A percentile compares a stretch with the other conserved stretches of the same genome.
Conservation (phyloP, 2,329 filamentous ascomycete genomes). For the Penicillium sp. region DNA sequence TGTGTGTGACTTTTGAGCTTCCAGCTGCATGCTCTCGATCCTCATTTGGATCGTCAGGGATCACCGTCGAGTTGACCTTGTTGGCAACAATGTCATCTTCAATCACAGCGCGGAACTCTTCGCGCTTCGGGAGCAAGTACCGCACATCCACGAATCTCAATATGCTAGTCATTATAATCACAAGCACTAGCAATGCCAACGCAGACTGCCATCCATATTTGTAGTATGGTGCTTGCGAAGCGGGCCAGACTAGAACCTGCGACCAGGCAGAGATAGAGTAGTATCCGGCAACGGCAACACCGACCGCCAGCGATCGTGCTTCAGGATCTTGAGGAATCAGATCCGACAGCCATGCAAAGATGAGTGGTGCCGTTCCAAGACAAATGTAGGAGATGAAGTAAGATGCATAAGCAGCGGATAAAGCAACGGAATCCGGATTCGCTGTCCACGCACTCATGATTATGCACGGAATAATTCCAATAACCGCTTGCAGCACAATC, state of each 20-base stretch:
- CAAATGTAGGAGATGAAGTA: slow-evolving; percentile 54
- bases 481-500: slow-evolving; percentile 50
- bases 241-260: slow-evolving; percentile 56
- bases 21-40: neutral
- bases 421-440: slow-evolving; percentile 43
- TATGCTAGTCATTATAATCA: slow-evolving; percentile 48
- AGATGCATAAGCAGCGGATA: slow-evolving; percentile 53
- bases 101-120: slow-evolving; percentile 17
- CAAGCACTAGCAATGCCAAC: slow-evolving; percentile 47
- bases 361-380: slow-evolving; percentile 54
- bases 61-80: slow-evolving; percentile 10
- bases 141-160: slow-evolving; percentile 49
- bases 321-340: slow-evolving; percentile 54
- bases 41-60: neutral
- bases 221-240: slow-evolving; percentile 53
- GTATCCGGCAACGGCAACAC: slow-evolving; percentile 52
- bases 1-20: neutral
- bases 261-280: slow-evolving; percentile 56
- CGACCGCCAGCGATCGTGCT: slow-evolving; percentile 51
- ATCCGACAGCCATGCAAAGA: slow-evolving; percentile 56
- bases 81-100: slow-evolving; percentile 12
- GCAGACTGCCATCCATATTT: slow-evolving; percentile 53
- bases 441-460: slow-evolving; percentile 58
- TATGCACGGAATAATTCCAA: slow-evolving; percentile 51
- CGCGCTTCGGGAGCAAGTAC: slow-evolving; percentile 35